These are phyloP conservation scores for Papiliotrema fonsecae DNA, from an alignment of 1,284 basidiomycete genomes.

Conservation along the genomic window DNA sequence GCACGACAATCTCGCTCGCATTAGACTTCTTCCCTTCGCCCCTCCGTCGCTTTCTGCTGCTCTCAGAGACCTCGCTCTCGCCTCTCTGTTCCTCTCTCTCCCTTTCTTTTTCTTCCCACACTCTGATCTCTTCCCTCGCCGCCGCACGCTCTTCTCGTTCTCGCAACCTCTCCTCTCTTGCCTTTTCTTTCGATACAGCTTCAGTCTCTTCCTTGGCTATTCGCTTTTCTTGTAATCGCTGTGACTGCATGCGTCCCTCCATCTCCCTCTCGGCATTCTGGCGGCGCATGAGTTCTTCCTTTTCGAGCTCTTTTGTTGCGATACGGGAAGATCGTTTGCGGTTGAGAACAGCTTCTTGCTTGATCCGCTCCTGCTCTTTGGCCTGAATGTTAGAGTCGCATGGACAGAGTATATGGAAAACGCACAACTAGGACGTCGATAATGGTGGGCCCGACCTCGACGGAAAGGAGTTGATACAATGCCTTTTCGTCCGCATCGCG, in stretches of 20 bases:
- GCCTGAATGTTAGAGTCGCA: conserved; percentile 15
- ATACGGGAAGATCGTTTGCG: conserved; percentile 54
- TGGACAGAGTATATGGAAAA: neutral
- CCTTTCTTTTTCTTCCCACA: conserved; percentile 42
- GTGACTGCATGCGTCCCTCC: conserved; percentile 49
- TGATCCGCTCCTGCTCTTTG: conserved; percentile 45
- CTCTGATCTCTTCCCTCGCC: conserved; percentile 49
- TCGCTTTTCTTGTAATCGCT: conserved; percentile 42
- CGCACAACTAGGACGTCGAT: conserved; percentile 47
- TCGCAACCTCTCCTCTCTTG: conserved; percentile 47
- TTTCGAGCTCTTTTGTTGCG: conserved; percentile 51
- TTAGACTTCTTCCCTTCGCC: conserved; percentile 16
- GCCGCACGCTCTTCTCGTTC: conserved; percentile 47
- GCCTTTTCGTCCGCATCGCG: conserved; percentile 52
- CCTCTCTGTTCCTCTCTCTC: conserved; percentile 37
- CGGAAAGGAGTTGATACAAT: conserved; percentile 47
- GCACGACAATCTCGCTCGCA: neutral
- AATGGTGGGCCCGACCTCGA: conserved; percentile 49
- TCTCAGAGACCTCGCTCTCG: conserved; percentile 37
- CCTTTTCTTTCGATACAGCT: conserved; percentile 39
- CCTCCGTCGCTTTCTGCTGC: conserved; percentile 34
- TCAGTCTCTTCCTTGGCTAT: conserved; percentile 38
- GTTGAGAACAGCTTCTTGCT: conserved; percentile 49
- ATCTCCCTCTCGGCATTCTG: conserved; percentile 46
- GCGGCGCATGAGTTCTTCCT: conserved; percentile 48